A percentile compares a stretch with the other conserved stretches of the same genome.
These are phyloP conservation scores for Melastoma candidum DNA, from an alignment of 441 rosid species.

Conservation along the genomic window DNA sequence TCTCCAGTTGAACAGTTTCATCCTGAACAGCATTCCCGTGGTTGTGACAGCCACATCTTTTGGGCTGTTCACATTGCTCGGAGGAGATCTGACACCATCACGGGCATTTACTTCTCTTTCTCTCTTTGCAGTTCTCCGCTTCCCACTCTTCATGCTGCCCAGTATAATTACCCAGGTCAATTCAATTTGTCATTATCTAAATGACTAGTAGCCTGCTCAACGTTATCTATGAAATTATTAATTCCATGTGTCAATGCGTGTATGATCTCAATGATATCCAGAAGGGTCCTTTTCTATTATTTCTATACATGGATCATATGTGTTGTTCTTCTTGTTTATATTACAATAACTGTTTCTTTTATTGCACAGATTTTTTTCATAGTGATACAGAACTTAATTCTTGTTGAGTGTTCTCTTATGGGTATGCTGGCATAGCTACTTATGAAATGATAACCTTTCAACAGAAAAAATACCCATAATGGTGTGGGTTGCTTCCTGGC, in stretches of 20 bases:
- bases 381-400: too few species aligned
- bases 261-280: not conserved
- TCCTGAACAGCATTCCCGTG: slow-evolving; percentile 91
- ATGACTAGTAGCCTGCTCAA: too few species aligned
- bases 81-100: slow-evolving; percentile 98
- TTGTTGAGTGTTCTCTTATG: too few species aligned
- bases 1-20: slow-evolving; percentile 70
- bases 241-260: too few species aligned
- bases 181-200: slow-evolving; percentile 8
- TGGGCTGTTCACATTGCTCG: slow-evolving; percentile 92
- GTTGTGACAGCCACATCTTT: slow-evolving; percentile 88
- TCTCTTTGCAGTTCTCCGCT: slow-evolving; percentile 93
- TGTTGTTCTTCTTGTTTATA: too few species aligned
- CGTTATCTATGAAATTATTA: not conserved
- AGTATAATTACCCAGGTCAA: slow-evolving; percentile 90
- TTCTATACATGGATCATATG: not conserved
- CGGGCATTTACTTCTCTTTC: slow-evolving; percentile 98
- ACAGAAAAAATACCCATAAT: too few species aligned
- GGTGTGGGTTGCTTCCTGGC: not conserved
- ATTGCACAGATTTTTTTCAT: too few species aligned
- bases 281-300: not conserved
- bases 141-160: slow-evolving; percentile 94
- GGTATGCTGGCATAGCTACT: too few species aligned
- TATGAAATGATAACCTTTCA: too few species aligned
- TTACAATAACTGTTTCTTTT: too few species aligned